Percentiles rank a stretch among this genome's conserved stretches.
Evolutionary conservation across 2,329 filamentous ascomycete species (phyloP).

Genomic region (Colletotrichum sansevieriae): DNA sequence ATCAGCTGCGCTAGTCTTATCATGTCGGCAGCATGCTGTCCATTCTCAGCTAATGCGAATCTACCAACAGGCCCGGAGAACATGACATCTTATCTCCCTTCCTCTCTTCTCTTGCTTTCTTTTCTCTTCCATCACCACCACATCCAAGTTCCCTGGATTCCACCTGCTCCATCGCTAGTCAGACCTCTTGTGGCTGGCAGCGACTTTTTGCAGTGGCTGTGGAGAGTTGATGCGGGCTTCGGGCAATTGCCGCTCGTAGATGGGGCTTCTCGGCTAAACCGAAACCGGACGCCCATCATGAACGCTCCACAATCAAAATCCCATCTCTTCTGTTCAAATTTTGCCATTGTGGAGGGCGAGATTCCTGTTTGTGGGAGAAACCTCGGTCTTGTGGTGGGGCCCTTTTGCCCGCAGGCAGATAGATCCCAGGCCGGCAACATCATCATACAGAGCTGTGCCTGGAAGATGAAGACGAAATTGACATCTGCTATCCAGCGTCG

Average conservation of each 20-base stretch:
- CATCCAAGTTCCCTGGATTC: neutral
- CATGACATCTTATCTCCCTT: neutral
- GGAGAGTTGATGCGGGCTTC: neutral
- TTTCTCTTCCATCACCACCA: neutral
- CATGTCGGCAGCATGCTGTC: no score
- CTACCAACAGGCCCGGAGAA: neutral
- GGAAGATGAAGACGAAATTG: neutral
- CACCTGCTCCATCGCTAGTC: neutral
- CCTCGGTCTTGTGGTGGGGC: neutral
- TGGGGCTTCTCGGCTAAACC: neutral
- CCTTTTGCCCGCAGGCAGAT: neutral
- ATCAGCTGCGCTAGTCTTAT: no score
- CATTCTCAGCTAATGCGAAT: no score
- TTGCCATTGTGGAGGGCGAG: constrained; percentile 2
- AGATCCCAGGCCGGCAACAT: neutral
- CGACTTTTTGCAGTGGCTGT: neutral
- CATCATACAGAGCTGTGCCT: neutral
- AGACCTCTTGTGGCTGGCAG: neutral
- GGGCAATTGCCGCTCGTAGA: constrained; percentile 3
- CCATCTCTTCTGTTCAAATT: neutral
- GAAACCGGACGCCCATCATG: neutral
- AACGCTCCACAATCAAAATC: neutral
- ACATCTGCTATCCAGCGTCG: no score
- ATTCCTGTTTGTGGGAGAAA: neutral
- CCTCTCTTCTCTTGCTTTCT: neutral